Evolutionary conservation across 495 filamentous ascomycete species (phyloP).

Genomic region (Copromyces sp.): DNA sequence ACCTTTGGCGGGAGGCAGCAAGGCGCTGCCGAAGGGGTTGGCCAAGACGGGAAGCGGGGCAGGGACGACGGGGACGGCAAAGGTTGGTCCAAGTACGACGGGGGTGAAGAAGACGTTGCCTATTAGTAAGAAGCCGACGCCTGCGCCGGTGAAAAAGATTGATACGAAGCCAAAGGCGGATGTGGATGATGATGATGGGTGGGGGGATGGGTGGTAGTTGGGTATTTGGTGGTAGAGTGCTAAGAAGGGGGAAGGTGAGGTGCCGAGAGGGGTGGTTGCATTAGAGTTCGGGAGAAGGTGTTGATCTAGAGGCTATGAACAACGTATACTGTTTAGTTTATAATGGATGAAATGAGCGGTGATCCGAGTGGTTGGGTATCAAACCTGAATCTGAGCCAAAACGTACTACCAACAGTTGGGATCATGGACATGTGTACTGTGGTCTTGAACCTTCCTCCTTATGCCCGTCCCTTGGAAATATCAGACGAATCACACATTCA

Average conservation of each 20-base stretch:
- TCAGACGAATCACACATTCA: neutral
- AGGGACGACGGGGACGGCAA: constrained; percentile 27
- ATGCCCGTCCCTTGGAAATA: too few relatives aligned
- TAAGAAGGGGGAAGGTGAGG: neutral
- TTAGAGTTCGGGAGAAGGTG: neutral
- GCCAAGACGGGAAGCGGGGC: constrained; percentile 34
- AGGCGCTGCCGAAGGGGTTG: constrained; percentile 68
- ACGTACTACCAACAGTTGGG: neutral
- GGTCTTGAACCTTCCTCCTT: too few relatives aligned
- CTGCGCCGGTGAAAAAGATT: constrained; percentile 7
- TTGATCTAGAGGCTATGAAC: too few relatives aligned
- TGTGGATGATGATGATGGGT: constrained; percentile 47
- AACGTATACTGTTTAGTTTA: neutral
- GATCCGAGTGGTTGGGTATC: neutral
- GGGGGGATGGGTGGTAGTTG: constrained; percentile 58
- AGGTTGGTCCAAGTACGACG: constrained; percentile 17
- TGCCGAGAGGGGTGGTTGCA: neutral
- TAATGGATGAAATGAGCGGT: neutral
- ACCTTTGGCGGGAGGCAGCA: constrained; percentile 27
- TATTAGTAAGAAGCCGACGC: neutral
- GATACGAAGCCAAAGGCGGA: constrained; percentile 23
- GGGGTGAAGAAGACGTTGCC: constrained; percentile 13
- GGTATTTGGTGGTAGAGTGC: neutral
- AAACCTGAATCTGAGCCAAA: neutral
- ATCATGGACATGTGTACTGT: too few relatives aligned